Evolutionary conservation across 2,329 filamentous ascomycete genomes (phyloP), one percentile per base, ranked within the genome.

Genomic region (Neonectria punicea): DNA sequence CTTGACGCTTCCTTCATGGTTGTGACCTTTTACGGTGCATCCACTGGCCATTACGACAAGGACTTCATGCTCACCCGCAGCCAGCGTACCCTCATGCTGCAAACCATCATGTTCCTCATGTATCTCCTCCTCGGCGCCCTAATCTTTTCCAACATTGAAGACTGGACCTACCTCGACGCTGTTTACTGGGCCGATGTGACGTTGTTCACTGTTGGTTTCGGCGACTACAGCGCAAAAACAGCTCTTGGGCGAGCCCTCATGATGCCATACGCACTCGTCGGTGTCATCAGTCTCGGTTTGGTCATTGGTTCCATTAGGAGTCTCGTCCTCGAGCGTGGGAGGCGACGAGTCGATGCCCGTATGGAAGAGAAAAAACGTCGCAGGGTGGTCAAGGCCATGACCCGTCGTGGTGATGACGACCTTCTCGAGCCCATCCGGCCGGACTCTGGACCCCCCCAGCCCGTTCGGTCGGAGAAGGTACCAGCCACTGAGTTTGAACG

Each of bases 71-170:
- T 97, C 25, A 94, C 92, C 0, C 87, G 90, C 58, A 91, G 91
- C 66, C 94, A 98, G 78, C 87, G 94, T 10, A 97, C 93, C 0
- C 82, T 98, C 22, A 97, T 98, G 84, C 80, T 97, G 30, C 94
- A 98, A 79, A 97, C 93, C 1, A 97, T 97, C 79, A 82, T 92
- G 60, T 93, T 97, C 75, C 90, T 97, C 56, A 80, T 93, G 53
- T 97, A 96, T 83, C 82, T 98, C 0, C 89, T 92, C 0, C 79
- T 93, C 2, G 94, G 94, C 1, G 93, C 91, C 0, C 86, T 90
- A 0, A 81, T 97, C 0, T 97, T 96, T 74, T 88, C 89, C 6
- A 82, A 82, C 2, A 85, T 96, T 3, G 91, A 97, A 66, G 85
- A 80, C 4, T 96, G 94, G 90, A 81, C 84, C 20, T 97, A 91